phyloP scores from a whole-genome alignment of 345 rosid genomes.

The Populus davidiana region DNA sequence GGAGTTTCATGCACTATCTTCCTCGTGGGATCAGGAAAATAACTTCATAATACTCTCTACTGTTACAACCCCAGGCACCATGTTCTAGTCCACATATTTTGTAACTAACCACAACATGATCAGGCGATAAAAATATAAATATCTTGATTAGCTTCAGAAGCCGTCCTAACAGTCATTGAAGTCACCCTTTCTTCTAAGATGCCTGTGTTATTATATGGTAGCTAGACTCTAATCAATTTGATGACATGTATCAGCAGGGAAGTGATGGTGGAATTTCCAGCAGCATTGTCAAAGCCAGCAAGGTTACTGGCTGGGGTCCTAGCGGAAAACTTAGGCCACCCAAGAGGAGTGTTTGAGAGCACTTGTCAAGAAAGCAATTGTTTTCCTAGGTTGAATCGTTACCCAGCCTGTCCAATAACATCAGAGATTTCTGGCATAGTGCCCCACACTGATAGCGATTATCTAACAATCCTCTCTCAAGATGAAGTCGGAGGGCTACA shows the following conservation, averaged over 20 bases:
- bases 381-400: conserved; percentile 57
- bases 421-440: conserved; percentile 46
- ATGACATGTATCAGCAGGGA: conserved; percentile 28
- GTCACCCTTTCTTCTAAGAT: background rate
- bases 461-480: conserved; percentile 61
- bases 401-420: conserved; percentile 52
- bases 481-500: conserved; percentile 75
- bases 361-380: conserved; percentile 48
- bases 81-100: background rate
- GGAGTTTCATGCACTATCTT: background rate
- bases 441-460: conserved; percentile 73
- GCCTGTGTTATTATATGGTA: background rate
- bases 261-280: conserved; percentile 47
- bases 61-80: background rate
- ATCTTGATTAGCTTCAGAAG: background rate
- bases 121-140: background rate
- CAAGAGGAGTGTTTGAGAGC: conserved; percentile 18
- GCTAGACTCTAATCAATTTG: background rate
- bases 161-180: background rate
- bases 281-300: conserved; percentile 52
- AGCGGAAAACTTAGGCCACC: conserved; percentile 38
- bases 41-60: background rate
- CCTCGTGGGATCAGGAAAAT: background rate
- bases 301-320: conserved; percentile 47
- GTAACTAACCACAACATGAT: background rate